Evolutionary conservation across 2,329 filamentous ascomycete genomes (phyloP).

Genomic region (Ophiostoma angusticollis): DNA sequence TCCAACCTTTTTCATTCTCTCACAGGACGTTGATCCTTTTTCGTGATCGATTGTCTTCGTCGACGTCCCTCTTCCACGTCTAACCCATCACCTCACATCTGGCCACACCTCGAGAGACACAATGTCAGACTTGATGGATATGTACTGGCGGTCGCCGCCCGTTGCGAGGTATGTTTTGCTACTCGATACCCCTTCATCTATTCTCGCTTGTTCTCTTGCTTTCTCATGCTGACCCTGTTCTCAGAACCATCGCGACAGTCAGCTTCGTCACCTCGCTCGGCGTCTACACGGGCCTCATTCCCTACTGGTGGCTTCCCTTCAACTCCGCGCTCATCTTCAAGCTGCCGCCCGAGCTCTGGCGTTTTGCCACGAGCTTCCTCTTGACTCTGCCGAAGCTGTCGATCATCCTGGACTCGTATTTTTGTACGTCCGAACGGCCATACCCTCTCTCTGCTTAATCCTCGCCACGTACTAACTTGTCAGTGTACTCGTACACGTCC

Average conservation of each 20-base stretch:
- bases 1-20: background rate
- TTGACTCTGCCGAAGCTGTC: conserved; percentile 27
- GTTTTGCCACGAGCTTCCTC: conserved; percentile 30
- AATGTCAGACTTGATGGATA: conserved; percentile 29
- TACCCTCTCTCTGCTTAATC: conserved; percentile 9
- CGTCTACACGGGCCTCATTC: conserved; percentile 45
- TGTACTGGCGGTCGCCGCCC: conserved; percentile 29
- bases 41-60: background rate
- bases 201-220: background rate
- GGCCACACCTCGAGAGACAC: conserved; percentile 5
- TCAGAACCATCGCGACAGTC: conserved; percentile 54
- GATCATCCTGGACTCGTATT: conserved; percentile 63
- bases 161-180: conserved; percentile 27
- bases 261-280: conserved; percentile 50
- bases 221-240: background rate
- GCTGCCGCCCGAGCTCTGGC: conserved; percentile 35
- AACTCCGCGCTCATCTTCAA: conserved; percentile 39
- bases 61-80: background rate
- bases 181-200: background rate
- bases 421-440: conserved; percentile 40
- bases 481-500: conserved; percentile 64
- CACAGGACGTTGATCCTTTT: no score
- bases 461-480: background rate
- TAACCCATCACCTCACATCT: background rate
- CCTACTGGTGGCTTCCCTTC: conserved; percentile 40